Evolutionary conservation across 306 rosid genomes (phyloP).

Genomic region (Dalbergia oliveri): DNA sequence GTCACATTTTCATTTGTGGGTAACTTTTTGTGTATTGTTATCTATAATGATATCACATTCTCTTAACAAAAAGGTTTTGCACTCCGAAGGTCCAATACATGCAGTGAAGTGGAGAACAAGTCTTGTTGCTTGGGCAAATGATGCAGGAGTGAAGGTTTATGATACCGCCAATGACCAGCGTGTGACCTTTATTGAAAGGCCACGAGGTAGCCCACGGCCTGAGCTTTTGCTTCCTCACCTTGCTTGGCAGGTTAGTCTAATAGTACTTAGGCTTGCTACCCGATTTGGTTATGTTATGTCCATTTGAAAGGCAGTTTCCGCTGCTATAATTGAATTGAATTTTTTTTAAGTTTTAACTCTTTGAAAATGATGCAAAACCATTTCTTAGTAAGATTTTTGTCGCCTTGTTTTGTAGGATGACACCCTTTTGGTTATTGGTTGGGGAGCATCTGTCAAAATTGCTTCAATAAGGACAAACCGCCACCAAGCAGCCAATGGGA

Average conservation of each 20-base stretch:
- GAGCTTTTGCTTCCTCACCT: conserved; percentile 86
- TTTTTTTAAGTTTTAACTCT: background rate
- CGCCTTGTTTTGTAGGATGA: conserved; percentile 65
- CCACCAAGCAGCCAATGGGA: conserved; percentile 66
- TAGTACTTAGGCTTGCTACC: conserved; percentile 4
- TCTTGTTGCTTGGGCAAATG: conserved; percentile 96
- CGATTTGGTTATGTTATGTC: conserved; percentile 35
- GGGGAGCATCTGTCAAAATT: conserved; percentile 90
- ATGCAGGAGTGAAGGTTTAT: conserved; percentile 87
- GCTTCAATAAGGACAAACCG: conserved; percentile 75
- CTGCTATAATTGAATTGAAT: conserved; percentile 27
- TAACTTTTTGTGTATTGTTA: too few species aligned
- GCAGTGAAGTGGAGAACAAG: conserved; percentile 80
- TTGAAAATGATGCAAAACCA: background rate
- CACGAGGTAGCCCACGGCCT: conserved; percentile 84
- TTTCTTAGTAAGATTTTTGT: conserved; percentile 29
- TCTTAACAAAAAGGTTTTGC: conserved; percentile 66
- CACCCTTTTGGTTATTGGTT: conserved; percentile 80
- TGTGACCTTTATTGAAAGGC: conserved; percentile 85
- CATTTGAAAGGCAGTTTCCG: conserved; percentile 16
- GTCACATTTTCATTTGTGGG: too few species aligned
- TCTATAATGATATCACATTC: background rate
- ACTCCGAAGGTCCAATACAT: conserved; percentile 92
- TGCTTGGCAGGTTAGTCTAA: conserved; percentile 82
- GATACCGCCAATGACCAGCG: conserved; percentile 86